Conservation (phyloP, 345 rosid species). For the Turritis glabra region DNA sequence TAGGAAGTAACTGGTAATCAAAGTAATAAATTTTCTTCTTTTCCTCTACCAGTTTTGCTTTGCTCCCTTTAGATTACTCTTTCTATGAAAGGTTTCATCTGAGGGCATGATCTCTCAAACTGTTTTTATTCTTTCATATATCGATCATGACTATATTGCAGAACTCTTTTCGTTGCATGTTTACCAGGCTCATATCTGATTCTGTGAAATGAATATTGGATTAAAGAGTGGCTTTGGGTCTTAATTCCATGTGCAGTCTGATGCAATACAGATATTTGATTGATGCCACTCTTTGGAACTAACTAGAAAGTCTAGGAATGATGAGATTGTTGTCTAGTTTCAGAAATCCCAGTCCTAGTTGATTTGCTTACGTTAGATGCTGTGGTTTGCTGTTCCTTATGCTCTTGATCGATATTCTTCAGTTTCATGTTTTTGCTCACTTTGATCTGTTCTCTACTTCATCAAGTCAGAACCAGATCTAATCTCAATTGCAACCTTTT, state of each 20-base stretch:
- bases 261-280: not conserved
- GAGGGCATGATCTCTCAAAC: conserved; percentile 28
- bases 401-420: not conserved
- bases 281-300: conserved; percentile 4
- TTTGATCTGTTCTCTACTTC: not conserved
- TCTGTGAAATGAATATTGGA: conserved; percentile 5
- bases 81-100: not conserved
- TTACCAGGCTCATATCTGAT: conserved; percentile 1
- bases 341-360: not conserved
- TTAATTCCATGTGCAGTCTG: not conserved
- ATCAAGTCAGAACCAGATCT: not conserved
- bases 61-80: conserved; percentile 18
- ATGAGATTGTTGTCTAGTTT: not conserved
- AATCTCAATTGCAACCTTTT: not conserved
- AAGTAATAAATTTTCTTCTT: conserved; percentile 23
- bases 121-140: conserved; percentile 24
- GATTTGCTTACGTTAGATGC: not conserved
- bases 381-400: not conserved
- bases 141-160: conserved; percentile 9
- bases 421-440: not conserved
- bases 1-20: conserved; percentile 44
- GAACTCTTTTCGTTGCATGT: conserved; percentile 18
- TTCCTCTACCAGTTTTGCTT: conserved; percentile 21
- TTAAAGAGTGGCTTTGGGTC: not conserved
- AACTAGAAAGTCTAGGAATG: not conserved